A percentile compares a stretch with the other conserved stretches of the same genome.
Conservation (phyloP, 1,284 basidiomycete species). For the Ganoderma resinaceum region DNA sequence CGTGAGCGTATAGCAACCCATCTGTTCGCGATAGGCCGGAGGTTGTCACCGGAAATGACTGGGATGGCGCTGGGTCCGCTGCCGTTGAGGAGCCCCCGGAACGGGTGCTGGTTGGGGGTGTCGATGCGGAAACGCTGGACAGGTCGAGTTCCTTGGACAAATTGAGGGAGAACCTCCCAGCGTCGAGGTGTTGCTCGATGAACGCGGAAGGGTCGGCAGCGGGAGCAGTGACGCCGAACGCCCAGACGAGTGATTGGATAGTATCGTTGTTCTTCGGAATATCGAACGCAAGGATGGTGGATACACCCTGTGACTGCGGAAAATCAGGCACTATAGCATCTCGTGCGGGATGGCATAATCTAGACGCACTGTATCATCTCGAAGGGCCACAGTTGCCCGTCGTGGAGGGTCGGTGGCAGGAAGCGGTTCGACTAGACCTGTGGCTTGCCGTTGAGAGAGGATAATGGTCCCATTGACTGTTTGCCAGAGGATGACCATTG, state of each 20-base stretch:
- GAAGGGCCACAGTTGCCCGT: conserved; percentile 25
- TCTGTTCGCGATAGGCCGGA: conserved; percentile 37
- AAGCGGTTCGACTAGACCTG: conserved; percentile 35
- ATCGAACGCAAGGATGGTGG: conserved; percentile 35
- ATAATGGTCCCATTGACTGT: conserved; percentile 49
- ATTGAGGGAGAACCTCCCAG: conserved; percentile 54
- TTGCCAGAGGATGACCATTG: conserved; percentile 54
- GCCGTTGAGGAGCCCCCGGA: not conserved
- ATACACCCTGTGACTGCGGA: conserved; percentile 23
- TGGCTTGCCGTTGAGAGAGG: conserved; percentile 52
- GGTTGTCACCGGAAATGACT: conserved; percentile 18
- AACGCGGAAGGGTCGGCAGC: conserved; percentile 44
- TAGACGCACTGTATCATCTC: conserved; percentile 31
- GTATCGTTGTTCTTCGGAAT: conserved; percentile 37
- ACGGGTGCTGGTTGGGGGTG: conserved; percentile 8
- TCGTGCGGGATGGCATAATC: not conserved
- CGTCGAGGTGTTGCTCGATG: conserved; percentile 54
- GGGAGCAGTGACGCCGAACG: conserved; percentile 55
- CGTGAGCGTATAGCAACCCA: conserved; percentile 60
- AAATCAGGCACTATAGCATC: conserved; percentile 9
- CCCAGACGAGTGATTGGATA: conserved; percentile 61
- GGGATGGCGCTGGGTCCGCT: conserved; percentile 17
- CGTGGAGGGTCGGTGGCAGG: conserved; percentile 32
- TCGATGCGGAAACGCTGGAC: conserved; percentile 15
- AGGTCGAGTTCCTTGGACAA: conserved; percentile 48